These are phyloP conservation scores for Solanum chiquidenum DNA, from an alignment of 257 asterid genomes.

Conservation along the genomic window DNA sequence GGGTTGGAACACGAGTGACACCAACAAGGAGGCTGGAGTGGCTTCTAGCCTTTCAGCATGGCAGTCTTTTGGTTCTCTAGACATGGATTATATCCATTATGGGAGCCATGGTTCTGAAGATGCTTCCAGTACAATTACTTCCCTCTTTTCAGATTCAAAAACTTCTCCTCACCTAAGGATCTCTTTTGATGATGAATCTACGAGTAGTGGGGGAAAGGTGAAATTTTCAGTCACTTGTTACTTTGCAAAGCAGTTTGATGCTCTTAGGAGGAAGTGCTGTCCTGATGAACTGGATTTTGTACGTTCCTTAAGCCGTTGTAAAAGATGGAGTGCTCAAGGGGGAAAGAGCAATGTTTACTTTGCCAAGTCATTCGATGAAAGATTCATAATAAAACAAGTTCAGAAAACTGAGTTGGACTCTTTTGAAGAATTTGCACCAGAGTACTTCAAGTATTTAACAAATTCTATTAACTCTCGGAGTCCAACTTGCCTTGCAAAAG, in stretches of 20 bases:
- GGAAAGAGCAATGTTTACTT: constrained; percentile 95
- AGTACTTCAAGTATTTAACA: constrained; percentile 63
- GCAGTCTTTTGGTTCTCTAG: constrained; percentile 61
- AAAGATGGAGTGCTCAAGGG: constrained; percentile 90
- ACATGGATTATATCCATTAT: constrained; percentile 44
- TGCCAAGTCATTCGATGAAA: constrained; percentile 78
- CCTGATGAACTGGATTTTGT: constrained; percentile 59
- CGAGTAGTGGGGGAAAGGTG: constrained; percentile 36
- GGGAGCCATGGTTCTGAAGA: constrained; percentile 52
- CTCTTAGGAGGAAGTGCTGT: constrained; percentile 70
- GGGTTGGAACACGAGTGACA: constrained; percentile 21
- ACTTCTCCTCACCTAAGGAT: constrained; percentile 68
- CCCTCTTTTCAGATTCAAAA: constrained; percentile 32
- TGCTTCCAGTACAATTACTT: constrained; percentile 24
- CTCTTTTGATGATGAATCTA: constrained; percentile 60
- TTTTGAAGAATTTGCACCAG: constrained; percentile 63
- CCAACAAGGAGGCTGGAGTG: constrained; percentile 24
- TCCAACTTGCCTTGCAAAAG: constrained; percentile 95
- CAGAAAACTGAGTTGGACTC: constrained; percentile 92
- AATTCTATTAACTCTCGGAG: constrained; percentile 59
- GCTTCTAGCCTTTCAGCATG: constrained; percentile 51
- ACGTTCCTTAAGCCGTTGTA: constrained; percentile 78
- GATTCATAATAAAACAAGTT: constrained; percentile 83
- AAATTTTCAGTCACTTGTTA: constrained; percentile 82
- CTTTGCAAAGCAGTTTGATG: constrained; percentile 72